Evolutionary conservation across 1,284 basidiomycete genomes (phyloP).

Genomic region (Trichosporon faecale): DNA sequence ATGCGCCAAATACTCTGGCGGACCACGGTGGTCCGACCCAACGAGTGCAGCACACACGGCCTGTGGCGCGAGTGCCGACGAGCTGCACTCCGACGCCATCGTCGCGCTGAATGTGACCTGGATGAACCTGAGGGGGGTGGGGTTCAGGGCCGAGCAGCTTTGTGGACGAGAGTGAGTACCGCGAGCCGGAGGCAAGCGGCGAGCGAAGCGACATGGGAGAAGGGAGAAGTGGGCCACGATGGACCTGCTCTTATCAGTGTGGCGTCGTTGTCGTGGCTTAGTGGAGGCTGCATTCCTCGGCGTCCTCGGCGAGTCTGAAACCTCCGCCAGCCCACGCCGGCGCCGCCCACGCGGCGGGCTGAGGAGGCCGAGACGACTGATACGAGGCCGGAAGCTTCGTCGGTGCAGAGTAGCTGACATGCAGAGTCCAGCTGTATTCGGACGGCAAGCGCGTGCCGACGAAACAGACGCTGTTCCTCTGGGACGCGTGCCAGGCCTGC

Average conservation of each 20-base stretch:
- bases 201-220: no score
- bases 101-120: constrained; percentile 25
- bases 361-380: no score
- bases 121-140: constrained; percentile 16
- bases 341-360: no score
- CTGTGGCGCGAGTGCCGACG: constrained; percentile 18
- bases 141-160: constrained; percentile 9
- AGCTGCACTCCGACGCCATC: constrained; percentile 16
- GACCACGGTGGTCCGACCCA: constrained; percentile 14
- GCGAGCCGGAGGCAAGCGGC: no score
- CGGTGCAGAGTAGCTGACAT: no score
- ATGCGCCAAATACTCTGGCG: constrained; percentile 15
- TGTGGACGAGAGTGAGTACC: constrained; percentile 26
- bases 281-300: no score
- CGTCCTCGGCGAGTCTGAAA: no score
- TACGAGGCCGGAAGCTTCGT: no score
- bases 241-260: no score
- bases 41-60: constrained; percentile 16
- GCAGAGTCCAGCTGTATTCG: constrained; percentile 19
- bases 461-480: constrained; percentile 20
- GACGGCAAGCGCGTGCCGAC: constrained; percentile 4
- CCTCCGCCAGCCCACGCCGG: no score
- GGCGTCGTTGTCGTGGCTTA: no score
- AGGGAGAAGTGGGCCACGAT: no score
- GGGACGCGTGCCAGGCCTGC: constrained; percentile 26